phyloP scores from a whole-genome alignment of 2,329 filamentous ascomycete species.

The Hypoxylon sp. region DNA sequence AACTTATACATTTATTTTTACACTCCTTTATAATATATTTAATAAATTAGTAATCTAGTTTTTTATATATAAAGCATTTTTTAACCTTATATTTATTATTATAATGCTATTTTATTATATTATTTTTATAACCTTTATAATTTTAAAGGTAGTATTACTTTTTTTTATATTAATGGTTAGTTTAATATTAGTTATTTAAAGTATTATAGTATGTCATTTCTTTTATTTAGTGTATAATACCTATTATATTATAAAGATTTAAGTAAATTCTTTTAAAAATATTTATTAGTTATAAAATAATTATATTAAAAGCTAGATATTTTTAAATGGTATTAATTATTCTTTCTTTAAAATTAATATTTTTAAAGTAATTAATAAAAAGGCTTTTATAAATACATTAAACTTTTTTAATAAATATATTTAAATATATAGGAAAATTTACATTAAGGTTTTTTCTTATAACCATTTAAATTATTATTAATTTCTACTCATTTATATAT shows the following conservation, averaged over 20 bases:
- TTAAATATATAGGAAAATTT: neutral
- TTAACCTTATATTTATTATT: neutral
- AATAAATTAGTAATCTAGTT: constrained; percentile 10
- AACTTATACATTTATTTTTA: constrained; percentile 5
- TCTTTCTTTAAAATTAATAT: constrained; percentile 4
- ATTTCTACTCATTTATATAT: too few relatives aligned
- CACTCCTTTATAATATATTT: constrained; percentile 5
- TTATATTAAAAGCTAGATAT: neutral
- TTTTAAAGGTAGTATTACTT: neutral
- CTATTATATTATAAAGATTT: neutral
- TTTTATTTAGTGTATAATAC: neutral
- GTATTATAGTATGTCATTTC: neutral
- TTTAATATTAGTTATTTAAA: constrained; percentile 7
- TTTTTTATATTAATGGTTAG: neutral
- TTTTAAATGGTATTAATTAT: constrained; percentile 11
- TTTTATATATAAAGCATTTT: constrained; percentile 10
- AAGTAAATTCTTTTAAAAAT: constrained; percentile 6
- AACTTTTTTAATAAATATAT: neutral
- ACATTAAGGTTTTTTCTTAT: neutral
- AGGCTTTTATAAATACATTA: constrained; percentile 7
- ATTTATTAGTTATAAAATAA: neutral
- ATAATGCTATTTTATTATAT: neutral
- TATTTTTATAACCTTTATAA: neutral
- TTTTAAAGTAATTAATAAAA: constrained; percentile 7
- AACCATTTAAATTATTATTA: too few relatives aligned